Evolutionary conservation across 2,329 filamentous ascomycete genomes (phyloP).

Genomic region (Clarireedia hainanense): DNA sequence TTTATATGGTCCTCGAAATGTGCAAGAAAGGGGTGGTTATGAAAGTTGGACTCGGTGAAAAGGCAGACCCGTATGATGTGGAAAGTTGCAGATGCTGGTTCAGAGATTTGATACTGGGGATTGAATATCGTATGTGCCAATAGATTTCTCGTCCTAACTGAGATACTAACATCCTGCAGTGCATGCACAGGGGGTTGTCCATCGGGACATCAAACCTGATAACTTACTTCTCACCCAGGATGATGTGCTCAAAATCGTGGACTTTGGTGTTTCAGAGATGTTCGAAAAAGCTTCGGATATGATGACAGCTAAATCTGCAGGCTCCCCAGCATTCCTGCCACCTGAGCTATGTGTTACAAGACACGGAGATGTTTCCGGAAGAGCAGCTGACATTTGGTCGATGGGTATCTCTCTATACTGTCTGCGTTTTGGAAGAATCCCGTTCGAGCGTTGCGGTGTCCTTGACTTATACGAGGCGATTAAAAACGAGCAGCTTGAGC

Average conservation of each 20-base stretch:
- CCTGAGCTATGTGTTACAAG: conserved; percentile 84
- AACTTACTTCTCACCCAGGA: conserved; percentile 87
- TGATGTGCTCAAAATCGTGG: conserved; percentile 91
- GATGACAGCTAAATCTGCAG: conserved; percentile 87
- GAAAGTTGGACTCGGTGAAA: conserved; percentile 84
- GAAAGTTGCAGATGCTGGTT: conserved; percentile 88
- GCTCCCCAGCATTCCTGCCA: conserved; percentile 88
- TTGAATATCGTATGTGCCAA: conserved; percentile 70
- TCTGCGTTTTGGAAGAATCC: conserved; percentile 78
- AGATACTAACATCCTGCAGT: conserved; percentile 42
- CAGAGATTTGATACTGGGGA: conserved; percentile 85
- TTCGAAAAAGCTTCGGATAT: conserved; percentile 84
- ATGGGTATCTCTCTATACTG: conserved; percentile 97
- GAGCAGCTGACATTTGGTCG: conserved; percentile 92
- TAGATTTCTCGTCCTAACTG: not conserved
- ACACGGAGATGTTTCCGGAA: conserved; percentile 81
- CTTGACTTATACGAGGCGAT: conserved; percentile 89
- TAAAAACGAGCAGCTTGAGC: conserved; percentile 56
- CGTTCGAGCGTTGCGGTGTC: conserved; percentile 72
- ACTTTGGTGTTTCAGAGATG: conserved; percentile 99
- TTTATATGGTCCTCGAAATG: conserved; percentile 99
- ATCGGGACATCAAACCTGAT: conserved; percentile 96
- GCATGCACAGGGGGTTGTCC: conserved; percentile 88
- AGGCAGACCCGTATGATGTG: conserved; percentile 71
- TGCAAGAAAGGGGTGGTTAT: conserved; percentile 97